These are phyloP conservation scores for Paramecium tetraurelia DNA, from an alignment of 73 alveolate genomes.

Conservation along the genomic window DNA sequence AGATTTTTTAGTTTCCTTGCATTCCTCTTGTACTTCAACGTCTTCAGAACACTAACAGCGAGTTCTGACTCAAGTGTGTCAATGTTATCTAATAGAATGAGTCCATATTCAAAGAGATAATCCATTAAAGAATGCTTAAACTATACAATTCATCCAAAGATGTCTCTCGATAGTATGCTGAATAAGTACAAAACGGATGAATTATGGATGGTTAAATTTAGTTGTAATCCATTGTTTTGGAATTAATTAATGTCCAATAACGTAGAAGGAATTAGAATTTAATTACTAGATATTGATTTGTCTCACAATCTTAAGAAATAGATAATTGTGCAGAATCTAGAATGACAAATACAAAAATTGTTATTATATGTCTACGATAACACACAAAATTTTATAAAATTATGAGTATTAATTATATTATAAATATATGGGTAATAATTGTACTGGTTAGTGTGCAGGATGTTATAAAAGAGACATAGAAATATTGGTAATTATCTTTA, in stretches of 20 bases:
- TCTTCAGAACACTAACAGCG: background rate
- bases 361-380: background rate
- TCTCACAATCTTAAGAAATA: background rate
- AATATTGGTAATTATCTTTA: background rate
- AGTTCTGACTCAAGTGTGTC: background rate
- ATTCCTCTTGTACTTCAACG: background rate
- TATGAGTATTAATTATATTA: background rate
- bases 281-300: background rate
- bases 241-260: background rate
- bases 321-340: background rate
- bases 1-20: background rate
- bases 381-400: background rate
- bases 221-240: background rate
- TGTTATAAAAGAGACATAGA: background rate
- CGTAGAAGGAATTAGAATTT: background rate
- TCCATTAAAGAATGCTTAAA: background rate
- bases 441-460: background rate
- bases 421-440: conserved; percentile 31
- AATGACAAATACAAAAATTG: background rate
- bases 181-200: background rate
- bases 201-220: background rate
- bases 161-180: background rate
- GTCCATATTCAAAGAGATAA: background rate
- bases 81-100: background rate
- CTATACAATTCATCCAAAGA: background rate